Evolutionary conservation across 768 basidiomycete genomes (phyloP).

Genomic region (Holtermanniella nyarrowii): DNA sequence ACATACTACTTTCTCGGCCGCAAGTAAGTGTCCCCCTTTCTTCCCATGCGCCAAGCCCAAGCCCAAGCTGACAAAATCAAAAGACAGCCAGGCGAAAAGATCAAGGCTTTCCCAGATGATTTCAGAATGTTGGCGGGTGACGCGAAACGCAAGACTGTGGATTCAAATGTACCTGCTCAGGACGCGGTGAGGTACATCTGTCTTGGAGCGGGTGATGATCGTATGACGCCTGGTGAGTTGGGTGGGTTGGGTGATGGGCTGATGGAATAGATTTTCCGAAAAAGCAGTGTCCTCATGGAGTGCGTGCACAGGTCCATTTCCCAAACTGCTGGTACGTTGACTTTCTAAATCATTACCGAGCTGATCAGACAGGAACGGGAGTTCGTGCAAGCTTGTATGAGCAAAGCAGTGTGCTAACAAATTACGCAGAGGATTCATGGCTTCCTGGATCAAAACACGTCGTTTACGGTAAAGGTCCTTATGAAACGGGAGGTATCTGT

Average conservation of each 20-base stretch:
- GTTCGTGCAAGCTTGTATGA: constrained; percentile 17
- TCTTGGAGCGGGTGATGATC: constrained; percentile 8
- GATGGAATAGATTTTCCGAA: constrained; percentile 11
- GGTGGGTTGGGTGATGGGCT: not conserved
- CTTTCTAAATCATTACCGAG: too few species aligned
- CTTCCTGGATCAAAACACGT: constrained; percentile 11
- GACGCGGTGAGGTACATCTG: constrained; percentile 18
- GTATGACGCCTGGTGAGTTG: constrained; percentile 7
- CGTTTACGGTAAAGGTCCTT: constrained; percentile 13
- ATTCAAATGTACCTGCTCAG: constrained; percentile 8
- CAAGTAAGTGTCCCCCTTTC: constrained; percentile 2
- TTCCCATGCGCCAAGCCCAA: too few species aligned
- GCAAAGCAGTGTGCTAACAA: not conserved
- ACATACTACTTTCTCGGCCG: constrained; percentile 2
- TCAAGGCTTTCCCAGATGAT: constrained; percentile 24
- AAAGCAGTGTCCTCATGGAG: constrained; percentile 13
- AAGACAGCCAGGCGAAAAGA: constrained; percentile 8
- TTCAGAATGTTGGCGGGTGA: constrained; percentile 28
- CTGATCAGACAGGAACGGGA: constrained; percentile 15
- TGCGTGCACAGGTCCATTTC: constrained; percentile 24
- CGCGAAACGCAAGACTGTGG: constrained; percentile 8
- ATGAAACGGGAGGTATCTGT: constrained; percentile 17
- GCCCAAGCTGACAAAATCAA: not conserved
- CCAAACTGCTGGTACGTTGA: constrained; percentile 18
- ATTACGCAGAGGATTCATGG: not conserved